These are phyloP conservation scores for Sugiyamaella grinbergsii DNA, from an alignment of 1,139 yeast genomes.

Conservation along the genomic window DNA sequence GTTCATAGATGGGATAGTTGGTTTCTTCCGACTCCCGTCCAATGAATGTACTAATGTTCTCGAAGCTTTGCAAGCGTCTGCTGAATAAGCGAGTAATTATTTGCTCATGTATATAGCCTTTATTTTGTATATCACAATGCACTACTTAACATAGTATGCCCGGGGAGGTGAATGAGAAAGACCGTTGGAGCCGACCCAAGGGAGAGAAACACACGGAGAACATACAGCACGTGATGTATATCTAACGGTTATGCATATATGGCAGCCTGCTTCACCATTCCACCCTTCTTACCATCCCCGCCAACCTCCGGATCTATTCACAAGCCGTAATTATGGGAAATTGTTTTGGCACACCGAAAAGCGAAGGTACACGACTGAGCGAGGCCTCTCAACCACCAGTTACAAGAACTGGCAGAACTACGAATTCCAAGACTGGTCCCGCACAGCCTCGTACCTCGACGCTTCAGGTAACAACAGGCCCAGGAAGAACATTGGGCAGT, in stretches of 20 bases:
- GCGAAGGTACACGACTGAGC: slow-evolving; percentile 9
- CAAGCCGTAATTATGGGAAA: slow-evolving; percentile 14
- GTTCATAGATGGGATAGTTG: slow-evolving; percentile 12
- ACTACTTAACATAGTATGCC: not conserved
- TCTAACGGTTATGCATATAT: too few relatives aligned
- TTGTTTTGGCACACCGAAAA: slow-evolving; percentile 17
- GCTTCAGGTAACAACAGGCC: not conserved
- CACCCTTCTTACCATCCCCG: not conserved
- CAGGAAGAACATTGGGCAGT: slow-evolving; percentile 14
- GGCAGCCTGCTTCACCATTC: too few relatives aligned
- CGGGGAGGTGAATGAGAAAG: too few relatives aligned
- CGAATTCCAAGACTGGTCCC: not conserved
- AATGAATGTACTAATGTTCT: slow-evolving; percentile 19
- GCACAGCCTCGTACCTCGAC: not conserved
- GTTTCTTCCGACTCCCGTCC: slow-evolving; percentile 21
- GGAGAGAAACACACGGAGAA: too few relatives aligned
- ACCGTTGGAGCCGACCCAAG: too few relatives aligned
- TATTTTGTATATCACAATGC: not conserved
- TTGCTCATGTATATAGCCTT: slow-evolving; percentile 9
- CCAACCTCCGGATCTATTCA: not conserved
- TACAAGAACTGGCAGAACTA: slow-evolving; percentile 3
- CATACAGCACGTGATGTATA: too few relatives aligned
- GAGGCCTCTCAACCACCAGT: not conserved
- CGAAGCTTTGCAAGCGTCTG: slow-evolving; percentile 18
- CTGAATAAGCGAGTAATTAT: not conserved